Evolutionary conservation across 352 stramenopile genomes (phyloP), one percentile per base, ranked within the genome.

Genomic region (Pythium volutum): DNA sequence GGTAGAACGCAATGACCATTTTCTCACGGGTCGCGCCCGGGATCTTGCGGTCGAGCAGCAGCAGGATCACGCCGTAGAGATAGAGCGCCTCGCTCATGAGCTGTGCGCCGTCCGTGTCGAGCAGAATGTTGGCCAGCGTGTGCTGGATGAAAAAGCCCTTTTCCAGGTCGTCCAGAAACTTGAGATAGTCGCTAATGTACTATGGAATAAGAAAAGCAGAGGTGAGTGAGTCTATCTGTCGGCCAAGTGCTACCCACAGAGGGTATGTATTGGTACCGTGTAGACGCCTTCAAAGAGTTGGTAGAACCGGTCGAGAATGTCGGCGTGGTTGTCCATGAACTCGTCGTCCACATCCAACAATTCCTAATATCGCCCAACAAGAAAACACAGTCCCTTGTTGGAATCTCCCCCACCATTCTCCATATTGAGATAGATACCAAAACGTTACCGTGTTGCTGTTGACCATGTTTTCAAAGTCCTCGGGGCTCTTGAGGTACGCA

Each of bases 141-240:
- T 98, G 91, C 62, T 97, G 91, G 66, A 98, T 98, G 68, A 97
- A 98, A 64, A 96, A 98, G 0, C 95, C 95, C 45, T 89, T 88
- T 59, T 93, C 84, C 39, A 98, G 73, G 68, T 98, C 88, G 58
- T 95, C 79, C 33, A 96, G 70, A 67, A 98, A 98, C 67, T 92
- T 75, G 64, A 95, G 77, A 60, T 98, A 93, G 67, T 98, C 91
- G 59, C 76, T 84, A 38, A 97, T 79, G 69, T 98, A 98, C 80
- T 96, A 42, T 59, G 31, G 14, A 11, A 36, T 8, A 8, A 11
- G 79, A 53, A 58, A 9, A 31, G 5, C 11, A 31, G 20, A 9
- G 12, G 43, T 50, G n/a, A 53, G 23, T n/a, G 31, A 36, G 2
- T 11, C 4, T 38, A 16, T 23, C 27, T 29, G 22, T 29, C 8